Evolutionary conservation across 805 yeast genomes (phyloP), one percentile per base, ranked within the genome.

Genomic region (Ogataea pini): DNA sequence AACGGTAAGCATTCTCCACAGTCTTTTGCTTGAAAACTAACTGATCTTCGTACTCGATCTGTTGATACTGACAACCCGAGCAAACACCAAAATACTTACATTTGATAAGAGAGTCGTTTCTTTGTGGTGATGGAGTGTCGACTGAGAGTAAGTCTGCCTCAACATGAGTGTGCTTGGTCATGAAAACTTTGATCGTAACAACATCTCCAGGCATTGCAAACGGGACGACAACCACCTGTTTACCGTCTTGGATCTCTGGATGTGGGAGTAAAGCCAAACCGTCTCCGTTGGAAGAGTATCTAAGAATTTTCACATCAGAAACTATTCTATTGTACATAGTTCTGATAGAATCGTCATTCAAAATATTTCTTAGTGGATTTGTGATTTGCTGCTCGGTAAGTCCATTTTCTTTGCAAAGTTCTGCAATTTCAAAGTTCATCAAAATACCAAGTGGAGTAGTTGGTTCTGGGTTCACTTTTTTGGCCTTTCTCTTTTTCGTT

Each of bases 21-120:
- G 95, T 90, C 22, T 80, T 70, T 51, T 80, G 77, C 65, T 94
- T 94, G 61, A 86, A 75, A 44, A 67, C 70, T 45, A 94, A 72
- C 69, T 92, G 98, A 36, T 82, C 75, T 1, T 75, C 76, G 64
- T 94, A 94, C 2, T 78, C 73, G 28, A 90, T 70, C 65, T 82
- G 82, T 64, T 94, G 98, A 63, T 83, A 89, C 69, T 94, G 98
- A 66, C 98, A 91, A 3, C 98, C 98, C 1, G 96, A 88, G 65
- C 97, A 91, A 54, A 81, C 80, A 12, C 96, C 96, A 70, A 92
- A 94, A 70, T 94, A 94, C 54, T 79, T 76, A 70, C 96, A 89
- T 55, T 77, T 77, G 48, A 85, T 80, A 44, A 86, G 73, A 5
- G 71, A 63, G 57, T 86, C 84, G 51, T 88, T 74, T 60, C 79